A percentile compares a stretch with the other conserved stretches of the same genome.
phyloP scores from a whole-genome alignment of 1,284 basidiomycete species.

The Phaffia rhodozyma region DNA sequence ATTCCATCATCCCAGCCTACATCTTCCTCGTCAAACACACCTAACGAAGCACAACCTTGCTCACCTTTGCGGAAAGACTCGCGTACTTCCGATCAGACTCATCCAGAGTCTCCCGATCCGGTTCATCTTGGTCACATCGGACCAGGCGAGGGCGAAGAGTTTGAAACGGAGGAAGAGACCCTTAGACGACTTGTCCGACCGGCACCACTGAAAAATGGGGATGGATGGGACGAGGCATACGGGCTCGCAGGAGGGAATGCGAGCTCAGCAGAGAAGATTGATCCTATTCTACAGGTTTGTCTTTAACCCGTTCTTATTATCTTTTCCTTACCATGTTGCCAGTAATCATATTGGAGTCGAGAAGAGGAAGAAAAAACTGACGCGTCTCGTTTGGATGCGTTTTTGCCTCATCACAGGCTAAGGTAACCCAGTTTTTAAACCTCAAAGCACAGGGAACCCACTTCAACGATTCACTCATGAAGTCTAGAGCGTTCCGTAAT shows the following conservation, averaged over 20 bases:
- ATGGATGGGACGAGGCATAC: conserved; percentile 17
- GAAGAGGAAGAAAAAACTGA: neutral
- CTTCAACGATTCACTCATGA: conserved; percentile 82
- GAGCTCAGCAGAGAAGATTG: neutral
- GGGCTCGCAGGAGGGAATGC: neutral
- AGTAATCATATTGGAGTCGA: neutral
- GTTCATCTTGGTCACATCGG: neutral
- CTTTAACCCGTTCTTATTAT: neutral
- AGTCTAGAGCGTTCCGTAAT: conserved; percentile 74
- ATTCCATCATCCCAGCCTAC: neutral
- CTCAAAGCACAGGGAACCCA: conserved; percentile 54
- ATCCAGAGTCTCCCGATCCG: neutral
- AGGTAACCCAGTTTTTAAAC: conserved; percentile 55
- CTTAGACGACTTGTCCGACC: conserved; percentile 4
- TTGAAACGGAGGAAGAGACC: conserved; percentile 1
- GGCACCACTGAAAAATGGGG: conserved; percentile 1
- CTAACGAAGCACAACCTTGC: neutral
- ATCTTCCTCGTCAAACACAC: neutral
- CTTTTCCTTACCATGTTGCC: neutral
- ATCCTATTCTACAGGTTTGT: conserved; percentile 10
- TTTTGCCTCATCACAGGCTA: conserved; percentile 41
- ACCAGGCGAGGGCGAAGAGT: neutral
- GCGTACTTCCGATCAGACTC: neutral
- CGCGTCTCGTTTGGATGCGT: neutral
- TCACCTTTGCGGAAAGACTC: neutral